Evolutionary conservation across 495 filamentous ascomycete genomes (phyloP).

Genomic region (Tuber umbilicatum): DNA sequence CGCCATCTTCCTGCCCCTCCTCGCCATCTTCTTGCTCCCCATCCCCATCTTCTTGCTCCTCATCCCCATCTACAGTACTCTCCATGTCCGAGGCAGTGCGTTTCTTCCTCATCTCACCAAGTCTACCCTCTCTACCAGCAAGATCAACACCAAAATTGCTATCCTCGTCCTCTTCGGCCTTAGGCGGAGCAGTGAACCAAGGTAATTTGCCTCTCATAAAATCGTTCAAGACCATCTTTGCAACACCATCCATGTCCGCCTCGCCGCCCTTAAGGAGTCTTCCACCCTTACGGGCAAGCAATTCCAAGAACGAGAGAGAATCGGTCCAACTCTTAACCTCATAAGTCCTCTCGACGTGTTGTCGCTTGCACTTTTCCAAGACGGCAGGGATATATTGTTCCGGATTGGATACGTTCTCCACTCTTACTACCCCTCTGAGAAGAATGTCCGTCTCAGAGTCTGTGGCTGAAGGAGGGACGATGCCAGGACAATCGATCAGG

Average conservation of each 20-base stretch:
- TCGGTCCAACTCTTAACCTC: conserved; percentile 68
- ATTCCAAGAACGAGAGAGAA: conserved; percentile 74
- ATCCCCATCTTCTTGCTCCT: conserved; percentile 35
- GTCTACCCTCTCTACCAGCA: conserved; percentile 50
- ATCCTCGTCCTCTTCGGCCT: conserved; percentile 50
- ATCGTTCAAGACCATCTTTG: conserved; percentile 92
- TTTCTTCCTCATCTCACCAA: conserved; percentile 57
- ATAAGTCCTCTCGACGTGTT: conserved; percentile 89
- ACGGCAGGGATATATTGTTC: conserved; percentile 90
- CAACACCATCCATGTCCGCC: conserved; percentile 84
- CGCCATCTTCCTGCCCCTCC: conserved; percentile 33
- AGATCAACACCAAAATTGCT: conserved; percentile 51
- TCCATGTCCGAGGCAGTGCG: conserved; percentile 50
- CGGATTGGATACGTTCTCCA: conserved; percentile 91
- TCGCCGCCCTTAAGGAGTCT: conserved; percentile 82
- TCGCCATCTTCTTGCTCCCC: conserved; percentile 34
- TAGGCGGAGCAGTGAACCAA: conserved; percentile 83
- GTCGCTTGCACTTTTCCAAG: conserved; percentile 67
- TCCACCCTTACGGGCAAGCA: conserved; percentile 80
- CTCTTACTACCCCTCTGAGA: conserved; percentile 83
- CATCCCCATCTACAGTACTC: conserved; percentile 35
- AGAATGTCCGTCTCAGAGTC: conserved; percentile 83
- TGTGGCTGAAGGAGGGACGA: conserved; percentile 76
- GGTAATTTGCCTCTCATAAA: conserved; percentile 91
- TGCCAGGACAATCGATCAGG: conserved; percentile 92